Percentiles rank a stretch among this genome's conserved stretches.
Evolutionary conservation across 441 rosid genomes (phyloP).

Genomic region (Pelargonium citronellum): DNA sequence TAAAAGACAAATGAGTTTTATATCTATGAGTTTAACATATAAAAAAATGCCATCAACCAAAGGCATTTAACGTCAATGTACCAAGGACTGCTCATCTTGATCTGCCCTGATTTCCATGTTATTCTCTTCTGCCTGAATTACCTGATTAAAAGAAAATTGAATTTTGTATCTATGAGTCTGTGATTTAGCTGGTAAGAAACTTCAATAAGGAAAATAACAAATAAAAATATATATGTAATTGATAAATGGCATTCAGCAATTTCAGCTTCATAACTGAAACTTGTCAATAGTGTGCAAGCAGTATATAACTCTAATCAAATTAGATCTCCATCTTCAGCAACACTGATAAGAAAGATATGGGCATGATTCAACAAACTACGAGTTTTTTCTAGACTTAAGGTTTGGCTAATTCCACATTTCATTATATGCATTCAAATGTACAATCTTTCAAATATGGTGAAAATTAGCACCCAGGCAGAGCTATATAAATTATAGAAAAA

Average conservation of each 20-base stretch:
- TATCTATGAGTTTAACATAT: neutral
- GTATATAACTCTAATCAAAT: no score
- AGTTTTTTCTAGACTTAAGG: no score
- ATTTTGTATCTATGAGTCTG: neutral
- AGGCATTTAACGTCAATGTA: neutral
- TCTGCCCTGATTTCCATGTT: neutral
- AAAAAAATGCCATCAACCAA: neutral
- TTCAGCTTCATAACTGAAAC: no score
- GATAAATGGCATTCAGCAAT: no score
- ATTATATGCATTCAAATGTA: neutral
- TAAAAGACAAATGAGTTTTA: neutral
- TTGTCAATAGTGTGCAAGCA: no score
- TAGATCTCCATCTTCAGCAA: no score
- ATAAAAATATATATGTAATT: no score
- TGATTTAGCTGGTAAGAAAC: no score
- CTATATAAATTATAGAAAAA: neutral
- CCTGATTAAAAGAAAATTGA: neutral
- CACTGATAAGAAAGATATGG: no score
- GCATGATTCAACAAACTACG: no score
- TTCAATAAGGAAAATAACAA: no score
- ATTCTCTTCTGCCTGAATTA: neutral
- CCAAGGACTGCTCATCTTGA: neutral
- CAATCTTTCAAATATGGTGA: neutral
- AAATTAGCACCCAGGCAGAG: neutral
- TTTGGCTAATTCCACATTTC: neutral